Evolutionary conservation across 306 rosid species (phyloP).

Genomic region (Acacia melanoxylon): DNA sequence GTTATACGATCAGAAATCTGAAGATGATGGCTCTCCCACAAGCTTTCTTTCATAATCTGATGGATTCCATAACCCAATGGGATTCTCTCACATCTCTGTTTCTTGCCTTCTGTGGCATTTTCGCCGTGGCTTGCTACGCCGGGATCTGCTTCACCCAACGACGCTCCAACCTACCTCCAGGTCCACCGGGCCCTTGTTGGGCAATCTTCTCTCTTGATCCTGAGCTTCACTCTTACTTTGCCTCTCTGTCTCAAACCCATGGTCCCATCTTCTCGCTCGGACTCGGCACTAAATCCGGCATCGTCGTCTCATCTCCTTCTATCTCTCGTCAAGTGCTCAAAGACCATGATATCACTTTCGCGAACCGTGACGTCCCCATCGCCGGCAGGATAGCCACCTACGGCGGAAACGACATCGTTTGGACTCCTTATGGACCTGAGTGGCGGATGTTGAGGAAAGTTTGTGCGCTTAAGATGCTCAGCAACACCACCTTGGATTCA

Average conservation of each 20-base stretch:
- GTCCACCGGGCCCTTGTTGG: conserved; percentile 68
- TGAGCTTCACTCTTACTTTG: conserved; percentile 68
- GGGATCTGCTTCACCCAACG: conserved; percentile 24
- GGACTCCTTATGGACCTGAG: conserved; percentile 69
- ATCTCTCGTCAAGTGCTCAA: conserved; percentile 55
- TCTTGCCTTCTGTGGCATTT: conserved; percentile 2
- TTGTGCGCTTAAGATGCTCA: conserved; percentile 62
- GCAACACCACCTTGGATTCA: conserved; percentile 52
- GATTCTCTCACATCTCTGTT: neutral
- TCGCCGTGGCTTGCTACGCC: too few relatives aligned
- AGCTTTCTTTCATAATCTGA: neutral
- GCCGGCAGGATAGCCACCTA: conserved; percentile 34
- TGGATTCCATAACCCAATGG: neutral
- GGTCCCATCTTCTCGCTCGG: conserved; percentile 67
- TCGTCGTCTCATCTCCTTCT: conserved; percentile 56
- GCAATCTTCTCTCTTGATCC: conserved; percentile 68
- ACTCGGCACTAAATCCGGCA: conserved; percentile 54
- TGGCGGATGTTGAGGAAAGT: conserved; percentile 87
- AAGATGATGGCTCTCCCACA: neutral
- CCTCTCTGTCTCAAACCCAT: conserved; percentile 41
- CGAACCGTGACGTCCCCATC: conserved; percentile 68
- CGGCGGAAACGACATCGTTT: conserved; percentile 58
- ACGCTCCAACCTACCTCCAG: conserved; percentile 51
- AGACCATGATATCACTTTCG: conserved; percentile 60
- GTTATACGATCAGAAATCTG: too few relatives aligned